Conservation (phyloP, 2,329 filamentous ascomycete species). For the Sphaerostilbella broomeana region DNA sequence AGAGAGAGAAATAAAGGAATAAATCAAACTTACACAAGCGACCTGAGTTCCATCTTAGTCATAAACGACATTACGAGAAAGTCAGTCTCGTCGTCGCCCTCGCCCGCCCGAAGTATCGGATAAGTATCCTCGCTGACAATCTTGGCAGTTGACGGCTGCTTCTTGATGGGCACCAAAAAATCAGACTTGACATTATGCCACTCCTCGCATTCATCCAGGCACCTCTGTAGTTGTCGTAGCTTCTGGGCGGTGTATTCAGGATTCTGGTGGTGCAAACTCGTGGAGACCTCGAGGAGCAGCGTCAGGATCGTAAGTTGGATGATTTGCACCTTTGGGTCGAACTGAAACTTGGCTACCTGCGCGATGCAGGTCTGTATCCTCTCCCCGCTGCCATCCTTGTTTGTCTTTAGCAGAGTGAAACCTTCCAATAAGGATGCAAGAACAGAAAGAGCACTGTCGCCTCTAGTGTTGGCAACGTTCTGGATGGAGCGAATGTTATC, state of each 20-base stretch:
- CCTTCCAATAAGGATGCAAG: constrained; percentile 63
- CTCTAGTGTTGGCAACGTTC: constrained; percentile 50
- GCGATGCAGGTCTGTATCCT: constrained; percentile 68
- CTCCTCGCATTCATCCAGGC: constrained; percentile 51
- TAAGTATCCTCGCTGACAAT: constrained; percentile 53
- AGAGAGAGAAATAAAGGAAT: no score
- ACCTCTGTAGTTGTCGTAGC: constrained; percentile 53
- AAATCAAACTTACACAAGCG: constrained; percentile 49
- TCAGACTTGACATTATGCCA: constrained; percentile 44
- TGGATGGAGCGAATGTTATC: constrained; percentile 63
- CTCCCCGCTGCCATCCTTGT: constrained; percentile 59
- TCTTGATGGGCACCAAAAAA: constrained; percentile 50
- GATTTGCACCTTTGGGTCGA: constrained; percentile 56
- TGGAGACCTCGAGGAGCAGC: constrained; percentile 63
- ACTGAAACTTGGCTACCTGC: constrained; percentile 64
- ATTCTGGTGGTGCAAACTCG: constrained; percentile 58
- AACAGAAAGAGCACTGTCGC: constrained; percentile 58
- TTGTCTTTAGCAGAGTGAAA: constrained; percentile 58
- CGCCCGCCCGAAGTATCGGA: constrained; percentile 45
- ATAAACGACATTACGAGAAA: constrained; percentile 55
- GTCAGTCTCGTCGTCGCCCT: constrained; percentile 39
- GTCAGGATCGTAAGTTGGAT: constrained; percentile 61
- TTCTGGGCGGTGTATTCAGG: constrained; percentile 53
- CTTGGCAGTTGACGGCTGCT: constrained; percentile 38
- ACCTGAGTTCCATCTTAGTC: constrained; percentile 51